A percentile compares a stretch with the other conserved stretches of the same genome.
phyloP scores from a whole-genome alignment of 2,329 filamentous ascomycete genomes.

The Clonostachys sp. region DNA sequence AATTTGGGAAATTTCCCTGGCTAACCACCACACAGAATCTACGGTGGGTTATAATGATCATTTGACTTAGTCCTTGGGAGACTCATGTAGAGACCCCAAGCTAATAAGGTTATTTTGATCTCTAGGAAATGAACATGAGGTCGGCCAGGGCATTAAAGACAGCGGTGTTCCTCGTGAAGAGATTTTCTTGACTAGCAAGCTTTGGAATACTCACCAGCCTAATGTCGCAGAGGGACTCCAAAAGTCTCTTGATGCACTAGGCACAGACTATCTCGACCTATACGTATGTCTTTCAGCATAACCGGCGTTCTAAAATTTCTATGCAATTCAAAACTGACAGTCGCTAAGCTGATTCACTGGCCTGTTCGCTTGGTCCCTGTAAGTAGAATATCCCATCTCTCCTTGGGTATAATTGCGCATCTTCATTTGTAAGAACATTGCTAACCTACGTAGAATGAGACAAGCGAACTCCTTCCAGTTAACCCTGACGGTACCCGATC shows the following conservation, averaged over 20 bases:
- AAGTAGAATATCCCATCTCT: neutral
- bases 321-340: neutral
- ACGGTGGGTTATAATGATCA: neutral
- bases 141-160: conserved; percentile 31
- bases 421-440: neutral
- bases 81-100: conserved; percentile 12
- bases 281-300: conserved; percentile 15
- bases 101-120: neutral
- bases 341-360: neutral
- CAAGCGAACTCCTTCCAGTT: conserved; percentile 9
- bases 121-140: conserved; percentile 28
- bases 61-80: too few relatives aligned
- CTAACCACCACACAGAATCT: neutral
- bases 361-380: neutral
- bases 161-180: conserved; percentile 30
- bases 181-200: conserved; percentile 52
- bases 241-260: conserved; percentile 39
- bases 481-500: conserved; percentile 15
- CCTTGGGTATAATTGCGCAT: too few relatives aligned
- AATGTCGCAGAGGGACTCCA: conserved; percentile 41
- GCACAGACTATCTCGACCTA: conserved; percentile 43
- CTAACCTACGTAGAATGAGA: neutral
- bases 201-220: conserved; percentile 54
- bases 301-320: neutral
- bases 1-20: conserved; percentile 12